phyloP scores from a whole-genome alignment of 2,329 filamentous ascomycete species.

The Drechslera avenae region DNA sequence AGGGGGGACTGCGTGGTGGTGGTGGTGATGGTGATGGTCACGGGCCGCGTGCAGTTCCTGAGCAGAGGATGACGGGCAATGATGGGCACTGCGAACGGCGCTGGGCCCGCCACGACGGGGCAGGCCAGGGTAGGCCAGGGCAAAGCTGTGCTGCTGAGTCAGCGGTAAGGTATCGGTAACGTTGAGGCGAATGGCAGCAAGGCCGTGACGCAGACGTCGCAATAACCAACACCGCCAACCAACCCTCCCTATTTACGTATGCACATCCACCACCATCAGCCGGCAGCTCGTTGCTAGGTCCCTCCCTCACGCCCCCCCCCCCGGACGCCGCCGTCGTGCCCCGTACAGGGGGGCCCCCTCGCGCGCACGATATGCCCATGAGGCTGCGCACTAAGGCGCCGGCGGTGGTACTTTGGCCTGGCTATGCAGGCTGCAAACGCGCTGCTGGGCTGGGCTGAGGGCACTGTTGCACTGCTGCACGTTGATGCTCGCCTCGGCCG shows the following conservation, averaged over 20 bases:
- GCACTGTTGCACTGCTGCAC: neutral
- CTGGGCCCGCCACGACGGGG: slow-evolving; percentile 15
- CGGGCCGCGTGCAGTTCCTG: slow-evolving; percentile 7
- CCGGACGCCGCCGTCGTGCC: slow-evolving; percentile 15
- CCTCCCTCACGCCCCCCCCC: too few relatives aligned
- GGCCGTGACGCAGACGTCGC: slow-evolving; percentile 20
- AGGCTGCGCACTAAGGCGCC: slow-evolving; percentile 18
- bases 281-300: slow-evolving; percentile 24
- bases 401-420: slow-evolving; percentile 19
- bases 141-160: slow-evolving; percentile 1
- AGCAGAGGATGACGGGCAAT: neutral
- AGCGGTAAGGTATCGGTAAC: slow-evolving; percentile 27
- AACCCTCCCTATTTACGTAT: slow-evolving; percentile 29
- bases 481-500: neutral
- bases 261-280: slow-evolving; percentile 16
- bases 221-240: slow-evolving; percentile 24
- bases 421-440: slow-evolving; percentile 20
- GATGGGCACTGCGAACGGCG: slow-evolving; percentile 24
- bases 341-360: slow-evolving; percentile 25
- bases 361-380: slow-evolving; percentile 17
- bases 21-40: neutral
- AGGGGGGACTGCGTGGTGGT: too few relatives aligned
- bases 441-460: too few relatives aligned
- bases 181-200: slow-evolving; percentile 20
- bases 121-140: slow-evolving; percentile 9